These are phyloP conservation scores for Huntiella moniliformis DNA, from an alignment of 2,329 filamentous ascomycete genomes.

Conservation along the genomic window DNA sequence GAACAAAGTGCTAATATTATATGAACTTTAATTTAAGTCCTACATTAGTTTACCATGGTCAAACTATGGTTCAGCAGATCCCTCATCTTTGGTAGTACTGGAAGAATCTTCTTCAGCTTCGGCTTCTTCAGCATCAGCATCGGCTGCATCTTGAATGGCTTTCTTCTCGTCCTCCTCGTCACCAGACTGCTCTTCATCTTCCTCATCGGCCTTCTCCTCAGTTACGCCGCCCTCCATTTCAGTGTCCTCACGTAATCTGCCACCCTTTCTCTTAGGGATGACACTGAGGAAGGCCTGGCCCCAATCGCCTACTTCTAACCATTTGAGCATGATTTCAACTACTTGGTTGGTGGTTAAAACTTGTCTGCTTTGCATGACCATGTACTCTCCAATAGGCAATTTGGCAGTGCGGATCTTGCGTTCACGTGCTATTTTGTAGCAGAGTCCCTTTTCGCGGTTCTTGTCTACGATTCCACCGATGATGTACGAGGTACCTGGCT, in stretches of 20 bases:
- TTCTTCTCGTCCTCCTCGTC: slow-evolving; percentile 13
- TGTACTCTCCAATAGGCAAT: slow-evolving; percentile 84
- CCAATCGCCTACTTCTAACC: slow-evolving; percentile 85
- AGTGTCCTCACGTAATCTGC: slow-evolving; percentile 33
- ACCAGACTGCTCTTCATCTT: slow-evolving; percentile 16
- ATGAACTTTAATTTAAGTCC: background rate
- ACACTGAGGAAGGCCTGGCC: slow-evolving; percentile 71
- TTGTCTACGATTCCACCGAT: slow-evolving; percentile 90
- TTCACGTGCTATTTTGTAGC: slow-evolving; percentile 61
- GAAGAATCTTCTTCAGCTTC: background rate
- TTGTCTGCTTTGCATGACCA: slow-evolving; percentile 72
- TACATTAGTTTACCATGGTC: background rate
- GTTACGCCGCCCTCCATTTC: slow-evolving; percentile 11
- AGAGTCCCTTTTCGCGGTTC: slow-evolving; percentile 89
- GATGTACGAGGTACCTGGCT: slow-evolving; percentile 79
- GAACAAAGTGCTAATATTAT: slow-evolving; percentile 3
- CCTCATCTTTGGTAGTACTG: background rate
- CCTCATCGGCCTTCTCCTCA: slow-evolving; percentile 15
- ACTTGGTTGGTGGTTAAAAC: slow-evolving; percentile 92
- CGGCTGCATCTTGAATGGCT: slow-evolving; percentile 7
- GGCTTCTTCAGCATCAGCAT: slow-evolving; percentile 7
- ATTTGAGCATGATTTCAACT: slow-evolving; percentile 86
- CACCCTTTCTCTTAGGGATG: slow-evolving; percentile 81
- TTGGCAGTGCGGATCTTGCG: slow-evolving; percentile 71
- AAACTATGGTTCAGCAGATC: background rate